A percentile compares a stretch with the other conserved stretches of the same genome.
Evolutionary conservation across 148 eudicot species (phyloP).

Genomic region (Rheum nobile): DNA sequence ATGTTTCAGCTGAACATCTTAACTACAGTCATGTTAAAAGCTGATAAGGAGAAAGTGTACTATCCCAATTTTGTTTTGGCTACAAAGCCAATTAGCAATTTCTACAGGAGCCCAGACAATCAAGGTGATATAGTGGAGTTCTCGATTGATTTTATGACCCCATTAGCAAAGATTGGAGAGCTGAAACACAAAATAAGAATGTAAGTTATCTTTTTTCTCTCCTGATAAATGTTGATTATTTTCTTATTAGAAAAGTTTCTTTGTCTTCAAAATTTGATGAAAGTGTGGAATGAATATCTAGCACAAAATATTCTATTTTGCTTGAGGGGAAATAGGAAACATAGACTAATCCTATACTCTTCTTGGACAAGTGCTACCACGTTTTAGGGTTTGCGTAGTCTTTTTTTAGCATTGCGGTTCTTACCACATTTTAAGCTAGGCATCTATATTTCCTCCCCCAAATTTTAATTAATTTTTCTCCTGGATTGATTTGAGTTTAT

Average conservation of each 20-base stretch:
- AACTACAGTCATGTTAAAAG: conserved; percentile 46
- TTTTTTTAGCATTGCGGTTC: too few species aligned
- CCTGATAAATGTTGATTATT: neutral
- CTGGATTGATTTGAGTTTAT: neutral
- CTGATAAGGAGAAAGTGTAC: conserved; percentile 50
- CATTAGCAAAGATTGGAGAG: conserved; percentile 36
- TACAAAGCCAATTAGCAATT: conserved; percentile 56
- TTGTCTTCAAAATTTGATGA: neutral
- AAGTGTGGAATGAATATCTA: neutral
- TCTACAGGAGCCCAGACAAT: conserved; percentile 54
- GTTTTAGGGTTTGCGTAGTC: too few species aligned
- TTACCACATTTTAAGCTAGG: too few species aligned
- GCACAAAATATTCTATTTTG: neutral
- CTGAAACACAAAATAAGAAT: conserved; percentile 42
- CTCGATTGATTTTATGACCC: conserved; percentile 46
- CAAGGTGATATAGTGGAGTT: conserved; percentile 53
- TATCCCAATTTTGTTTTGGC: conserved; percentile 57
- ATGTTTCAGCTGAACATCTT: conserved; percentile 72
- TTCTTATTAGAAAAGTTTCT: neutral
- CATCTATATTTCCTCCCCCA: too few species aligned
- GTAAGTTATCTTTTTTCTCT: conserved; percentile 26
- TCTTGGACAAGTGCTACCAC: too few species aligned
- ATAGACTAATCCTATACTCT: too few species aligned
- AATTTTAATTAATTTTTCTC: neutral
- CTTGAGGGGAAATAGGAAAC: too few species aligned